Conservation (phyloP, 1,139 yeast species). For the Yarrowia galli region DNA sequence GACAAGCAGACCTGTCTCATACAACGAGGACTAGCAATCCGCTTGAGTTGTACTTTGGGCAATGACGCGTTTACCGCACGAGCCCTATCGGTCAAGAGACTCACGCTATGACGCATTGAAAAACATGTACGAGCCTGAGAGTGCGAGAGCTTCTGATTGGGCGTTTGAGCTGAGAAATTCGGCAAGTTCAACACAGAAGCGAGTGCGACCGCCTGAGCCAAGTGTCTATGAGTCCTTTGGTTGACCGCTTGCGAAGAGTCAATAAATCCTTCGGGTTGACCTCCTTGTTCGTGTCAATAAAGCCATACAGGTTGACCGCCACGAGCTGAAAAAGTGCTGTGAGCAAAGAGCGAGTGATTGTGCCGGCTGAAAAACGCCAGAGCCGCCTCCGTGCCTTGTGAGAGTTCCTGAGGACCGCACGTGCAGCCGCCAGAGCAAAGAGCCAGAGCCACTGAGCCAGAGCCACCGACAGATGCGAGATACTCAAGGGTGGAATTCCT, state of each 20-base stretch:
- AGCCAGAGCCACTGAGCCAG: slow-evolving; percentile 12
- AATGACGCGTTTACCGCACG: background rate
- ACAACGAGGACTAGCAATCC: slow-evolving; percentile 7
- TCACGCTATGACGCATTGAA: too few relatives aligned
- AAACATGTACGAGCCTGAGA: slow-evolving; percentile 7
- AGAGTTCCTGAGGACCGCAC: too few relatives aligned
- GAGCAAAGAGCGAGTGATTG: slow-evolving; percentile 26
- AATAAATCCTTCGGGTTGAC: slow-evolving; percentile 19
- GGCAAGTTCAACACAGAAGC: slow-evolving; percentile 6
- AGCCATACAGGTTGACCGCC: slow-evolving; percentile 13
- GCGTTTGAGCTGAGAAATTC: slow-evolving; percentile 21
- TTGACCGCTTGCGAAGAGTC: slow-evolving; percentile 18
- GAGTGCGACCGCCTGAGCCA: slow-evolving; percentile 18
- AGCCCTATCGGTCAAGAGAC: too few relatives aligned
- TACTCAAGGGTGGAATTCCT: slow-evolving; percentile 11
- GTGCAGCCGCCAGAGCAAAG: slow-evolving; percentile 32
- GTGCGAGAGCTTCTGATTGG: slow-evolving; percentile 12
- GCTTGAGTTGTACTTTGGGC: slow-evolving; percentile 13
- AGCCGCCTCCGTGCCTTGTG: too few relatives aligned
- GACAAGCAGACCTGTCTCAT: slow-evolving; percentile 27
- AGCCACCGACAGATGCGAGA: slow-evolving; percentile 5
- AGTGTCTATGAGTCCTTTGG: slow-evolving; percentile 8
- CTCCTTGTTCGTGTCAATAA: slow-evolving; percentile 7
- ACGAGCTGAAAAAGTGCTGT: slow-evolving; percentile 16
- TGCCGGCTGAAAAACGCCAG: too few relatives aligned